Percentiles rank a stretch among this genome's conserved stretches.
Conservation (phyloP, 1,284 basidiomycete genomes). For the Papiliotrema fonsecae region DNA sequence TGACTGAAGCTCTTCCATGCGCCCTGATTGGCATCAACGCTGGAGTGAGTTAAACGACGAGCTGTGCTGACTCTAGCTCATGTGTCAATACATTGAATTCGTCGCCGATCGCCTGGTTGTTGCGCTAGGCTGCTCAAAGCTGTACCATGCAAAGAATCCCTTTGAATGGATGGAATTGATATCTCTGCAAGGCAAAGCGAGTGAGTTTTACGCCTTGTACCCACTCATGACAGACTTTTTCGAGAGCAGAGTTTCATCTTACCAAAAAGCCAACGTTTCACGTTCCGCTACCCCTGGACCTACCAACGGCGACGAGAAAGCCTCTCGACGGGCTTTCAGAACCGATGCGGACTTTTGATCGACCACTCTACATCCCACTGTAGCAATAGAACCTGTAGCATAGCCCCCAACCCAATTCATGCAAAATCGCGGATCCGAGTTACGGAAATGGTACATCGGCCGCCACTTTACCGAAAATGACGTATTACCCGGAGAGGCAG, state of each 20-base stretch:
- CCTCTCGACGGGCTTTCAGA: conserved; percentile 17
- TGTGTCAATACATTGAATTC: conserved; percentile 93
- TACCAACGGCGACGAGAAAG: conserved; percentile 4
- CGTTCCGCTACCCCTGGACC: conserved; percentile 28
- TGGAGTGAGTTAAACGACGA: conserved; percentile 32
- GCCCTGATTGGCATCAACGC: conserved; percentile 54
- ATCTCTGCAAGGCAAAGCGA: conserved; percentile 60
- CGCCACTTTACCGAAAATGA: no score
- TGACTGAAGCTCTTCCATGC: conserved; percentile 57
- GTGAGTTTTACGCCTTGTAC: conserved; percentile 15
- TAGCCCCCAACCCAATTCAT: background rate
- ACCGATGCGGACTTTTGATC: conserved; percentile 25
- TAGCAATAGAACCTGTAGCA: no score
- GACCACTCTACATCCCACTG: background rate
- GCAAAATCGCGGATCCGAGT: no score
- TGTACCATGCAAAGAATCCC: conserved; percentile 69
- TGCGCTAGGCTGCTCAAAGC: conserved; percentile 72
- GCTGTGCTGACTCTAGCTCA: conserved; percentile 59
- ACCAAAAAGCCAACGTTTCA: conserved; percentile 41
- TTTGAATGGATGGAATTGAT: conserved; percentile 87
- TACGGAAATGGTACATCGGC: no score
- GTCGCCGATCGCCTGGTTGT: conserved; percentile 84
- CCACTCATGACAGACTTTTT: conserved; percentile 35
- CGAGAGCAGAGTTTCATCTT: conserved; percentile 44
- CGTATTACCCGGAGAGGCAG: background rate